A percentile compares a stretch with the other conserved stretches of the same genome.
These are phyloP conservation scores for Candida piceae DNA, from an alignment of 805 yeast species.

Conservation along the genomic window DNA sequence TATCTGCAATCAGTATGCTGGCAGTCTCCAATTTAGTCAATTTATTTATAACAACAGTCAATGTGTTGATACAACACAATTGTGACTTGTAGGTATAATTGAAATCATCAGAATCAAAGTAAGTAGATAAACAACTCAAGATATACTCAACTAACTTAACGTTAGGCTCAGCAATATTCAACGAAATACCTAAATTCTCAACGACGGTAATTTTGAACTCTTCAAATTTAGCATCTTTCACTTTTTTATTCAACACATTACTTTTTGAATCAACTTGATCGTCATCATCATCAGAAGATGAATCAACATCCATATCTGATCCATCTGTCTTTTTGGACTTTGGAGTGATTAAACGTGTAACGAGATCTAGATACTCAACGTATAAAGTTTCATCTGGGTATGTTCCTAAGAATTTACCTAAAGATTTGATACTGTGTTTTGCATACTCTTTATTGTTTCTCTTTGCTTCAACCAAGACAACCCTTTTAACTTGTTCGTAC, in stretches of 20 bases:
- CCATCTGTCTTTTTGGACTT: constrained; percentile 23
- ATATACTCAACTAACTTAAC: constrained; percentile 34
- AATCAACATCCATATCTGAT: constrained; percentile 35
- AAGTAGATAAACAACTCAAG: constrained; percentile 29
- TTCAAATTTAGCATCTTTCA: constrained; percentile 16
- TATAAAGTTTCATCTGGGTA: constrained; percentile 31
- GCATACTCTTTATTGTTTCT: constrained; percentile 65
- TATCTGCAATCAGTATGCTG: not conserved
- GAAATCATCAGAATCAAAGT: constrained; percentile 8
- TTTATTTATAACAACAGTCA: constrained; percentile 10
- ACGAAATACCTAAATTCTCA: constrained; percentile 12
- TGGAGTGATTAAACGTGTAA: constrained; percentile 12
- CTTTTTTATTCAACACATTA: constrained; percentile 17
- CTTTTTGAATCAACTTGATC: constrained; percentile 33
- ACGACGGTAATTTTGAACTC: constrained; percentile 12
- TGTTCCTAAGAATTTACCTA: constrained; percentile 42
- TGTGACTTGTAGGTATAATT: constrained; percentile 15
- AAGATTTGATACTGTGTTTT: constrained; percentile 44
- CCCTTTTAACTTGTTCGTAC: constrained; percentile 34
- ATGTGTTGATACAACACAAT: constrained; percentile 24
- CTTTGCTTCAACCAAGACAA: constrained; percentile 55
- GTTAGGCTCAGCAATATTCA: constrained; percentile 46
- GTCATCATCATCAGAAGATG: constrained; percentile 6
- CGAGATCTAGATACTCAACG: constrained; percentile 34
- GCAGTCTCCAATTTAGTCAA: constrained; percentile 2